phyloP scores from a whole-genome alignment of 2,329 filamentous ascomycete species.

The Raffaelea arxii region DNA sequence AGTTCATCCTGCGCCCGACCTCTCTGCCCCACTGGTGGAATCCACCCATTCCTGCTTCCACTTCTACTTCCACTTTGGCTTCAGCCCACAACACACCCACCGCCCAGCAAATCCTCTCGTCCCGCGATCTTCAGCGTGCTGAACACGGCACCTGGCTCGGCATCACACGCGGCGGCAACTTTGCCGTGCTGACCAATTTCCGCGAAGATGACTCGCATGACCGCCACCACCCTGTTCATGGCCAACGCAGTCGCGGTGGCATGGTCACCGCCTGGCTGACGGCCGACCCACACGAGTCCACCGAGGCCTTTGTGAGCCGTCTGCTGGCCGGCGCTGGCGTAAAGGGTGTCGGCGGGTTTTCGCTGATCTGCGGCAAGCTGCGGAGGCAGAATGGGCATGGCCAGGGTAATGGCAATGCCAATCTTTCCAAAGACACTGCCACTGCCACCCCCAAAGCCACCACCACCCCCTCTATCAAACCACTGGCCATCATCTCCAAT shows the following conservation, averaged over 20 bases:
- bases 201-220: constrained; percentile 44
- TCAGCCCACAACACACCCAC: constrained; percentile 1
- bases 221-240: constrained; percentile 41
- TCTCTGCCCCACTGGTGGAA: constrained; percentile 55
- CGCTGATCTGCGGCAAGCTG: constrained; percentile 55
- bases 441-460: constrained; percentile 6
- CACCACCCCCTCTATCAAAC: constrained; percentile 24
- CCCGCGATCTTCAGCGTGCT: constrained; percentile 50
- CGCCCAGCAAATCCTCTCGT: constrained; percentile 39
- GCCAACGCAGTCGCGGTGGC: constrained; percentile 47
- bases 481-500: constrained; percentile 54
- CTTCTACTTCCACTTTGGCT: constrained; percentile 1
- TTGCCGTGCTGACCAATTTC: constrained; percentile 59
- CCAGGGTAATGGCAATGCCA: neutral
- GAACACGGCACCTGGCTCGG: constrained; percentile 60
- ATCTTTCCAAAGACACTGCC: neutral
- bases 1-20: constrained; percentile 56
- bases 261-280: constrained; percentile 56
- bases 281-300: constrained; percentile 34
- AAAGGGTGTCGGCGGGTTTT: constrained; percentile 56
- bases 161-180: constrained; percentile 46
- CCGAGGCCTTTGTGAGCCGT: constrained; percentile 39
- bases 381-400: constrained; percentile 8
- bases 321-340: constrained; percentile 44
- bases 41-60: constrained; percentile 21